A percentile compares a stretch with the other conserved stretches of the same genome.
These are phyloP conservation scores for Salvia splendens DNA, from an alignment of 257 asterid genomes.

Conservation along the genomic window DNA sequence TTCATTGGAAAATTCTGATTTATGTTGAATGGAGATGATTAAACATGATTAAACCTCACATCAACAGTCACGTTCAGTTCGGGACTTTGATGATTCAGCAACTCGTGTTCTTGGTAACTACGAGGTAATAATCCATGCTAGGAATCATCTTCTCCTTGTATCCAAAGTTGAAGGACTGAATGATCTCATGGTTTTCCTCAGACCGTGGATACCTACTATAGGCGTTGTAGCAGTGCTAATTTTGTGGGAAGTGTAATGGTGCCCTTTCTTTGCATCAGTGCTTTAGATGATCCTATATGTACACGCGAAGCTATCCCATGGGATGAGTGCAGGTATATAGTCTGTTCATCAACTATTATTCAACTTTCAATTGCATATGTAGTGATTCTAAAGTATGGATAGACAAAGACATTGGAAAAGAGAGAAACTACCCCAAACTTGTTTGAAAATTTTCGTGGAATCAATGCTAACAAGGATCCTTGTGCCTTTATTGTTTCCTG, in stretches of 20 bases:
- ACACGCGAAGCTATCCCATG: conserved; percentile 91
- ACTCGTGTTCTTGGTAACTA: conserved; percentile 71
- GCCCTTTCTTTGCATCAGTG: conserved; percentile 86
- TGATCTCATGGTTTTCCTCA: conserved; percentile 32
- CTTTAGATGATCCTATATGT: conserved; percentile 92
- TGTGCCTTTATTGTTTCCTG: conserved; percentile 15
- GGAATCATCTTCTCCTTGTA: conserved; percentile 7
- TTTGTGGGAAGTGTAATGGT: conserved; percentile 70
- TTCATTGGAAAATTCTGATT: neutral
- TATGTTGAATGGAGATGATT: neutral
- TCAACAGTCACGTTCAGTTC: conserved; percentile 61
- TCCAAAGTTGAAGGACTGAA: conserved; percentile 24
- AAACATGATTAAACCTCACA: neutral
- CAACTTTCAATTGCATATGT: neutral
- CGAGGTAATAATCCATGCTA: conserved; percentile 54
- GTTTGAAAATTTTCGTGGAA: neutral
- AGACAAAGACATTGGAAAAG: neutral
- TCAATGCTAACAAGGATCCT: neutral
- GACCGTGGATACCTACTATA: conserved; percentile 93
- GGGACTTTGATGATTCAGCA: conserved; percentile 81
- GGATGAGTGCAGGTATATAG: conserved; percentile 70
- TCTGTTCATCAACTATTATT: conserved; percentile 2
- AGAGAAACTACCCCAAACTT: too few relatives aligned
- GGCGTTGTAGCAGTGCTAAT: conserved; percentile 71
- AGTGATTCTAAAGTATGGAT: conserved; percentile 6